Evolutionary conservation across 331 rosid species (phyloP).

Genomic region (Malus hybrid): DNA sequence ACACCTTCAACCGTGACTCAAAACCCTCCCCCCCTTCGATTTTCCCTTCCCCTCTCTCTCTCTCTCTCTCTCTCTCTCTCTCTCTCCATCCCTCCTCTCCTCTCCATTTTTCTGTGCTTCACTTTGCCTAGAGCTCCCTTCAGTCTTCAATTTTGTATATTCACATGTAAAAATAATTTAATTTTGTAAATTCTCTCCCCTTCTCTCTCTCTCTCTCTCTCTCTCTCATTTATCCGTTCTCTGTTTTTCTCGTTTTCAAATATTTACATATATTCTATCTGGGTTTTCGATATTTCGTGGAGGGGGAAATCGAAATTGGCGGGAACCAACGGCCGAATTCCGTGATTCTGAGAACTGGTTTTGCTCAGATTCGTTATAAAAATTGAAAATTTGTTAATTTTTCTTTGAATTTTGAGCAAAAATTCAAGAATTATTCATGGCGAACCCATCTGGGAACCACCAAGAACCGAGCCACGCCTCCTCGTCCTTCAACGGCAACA

Average conservation of each 20-base stretch:
- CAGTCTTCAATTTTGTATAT: conserved; percentile 27
- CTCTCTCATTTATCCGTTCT: background rate
- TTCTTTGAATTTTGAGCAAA: background rate
- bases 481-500: conserved; percentile 60
- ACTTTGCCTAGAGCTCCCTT: conserved; percentile 28
- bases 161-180: background rate
- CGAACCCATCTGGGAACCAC: conserved; percentile 90
- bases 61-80: conserved; percentile 5
- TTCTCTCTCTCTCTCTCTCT: background rate
- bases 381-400: conserved; percentile 1
- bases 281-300: conserved; percentile 15
- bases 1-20: conserved; percentile 11
- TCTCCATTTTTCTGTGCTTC: background rate
- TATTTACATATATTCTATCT: background rate
- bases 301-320: conserved; percentile 44
- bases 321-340: conserved; percentile 52
- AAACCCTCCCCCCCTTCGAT: conserved; percentile 23
- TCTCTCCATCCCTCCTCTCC: background rate
- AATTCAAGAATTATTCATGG: conserved; percentile 34
- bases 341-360: conserved; percentile 22
- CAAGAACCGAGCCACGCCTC: conserved; percentile 69
- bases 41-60: conserved; percentile 8
- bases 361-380: conserved; percentile 9
- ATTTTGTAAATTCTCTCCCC: background rate
- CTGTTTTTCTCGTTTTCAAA: background rate